These are phyloP conservation scores for Cyclotella cryptica DNA, from an alignment of 108 stramenopile genomes.

Conservation along the genomic window DNA sequence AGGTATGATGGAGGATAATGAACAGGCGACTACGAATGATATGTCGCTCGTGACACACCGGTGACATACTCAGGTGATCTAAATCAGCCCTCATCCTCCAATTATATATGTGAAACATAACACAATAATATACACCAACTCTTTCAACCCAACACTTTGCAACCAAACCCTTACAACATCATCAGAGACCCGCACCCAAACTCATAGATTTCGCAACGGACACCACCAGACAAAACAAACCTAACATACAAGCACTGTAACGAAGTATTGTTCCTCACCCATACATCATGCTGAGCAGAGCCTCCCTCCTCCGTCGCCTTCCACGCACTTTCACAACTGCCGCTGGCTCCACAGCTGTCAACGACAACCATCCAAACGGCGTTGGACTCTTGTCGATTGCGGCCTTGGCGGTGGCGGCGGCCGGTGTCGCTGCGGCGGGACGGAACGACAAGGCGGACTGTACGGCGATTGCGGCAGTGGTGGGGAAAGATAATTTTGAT, in stretches of 20 bases:
- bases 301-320: conserved; percentile 11
- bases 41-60: no score
- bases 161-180: no score
- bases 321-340: not conserved
- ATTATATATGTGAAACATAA: no score
- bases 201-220: no score
- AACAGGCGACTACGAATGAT: no score
- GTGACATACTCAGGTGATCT: no score
- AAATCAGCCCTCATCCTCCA: no score
- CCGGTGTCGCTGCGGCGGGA: not conserved
- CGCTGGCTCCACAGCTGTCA: not conserved
- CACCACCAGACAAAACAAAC: no score
- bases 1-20: no score
- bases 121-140: no score
- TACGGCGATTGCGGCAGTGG: conserved; percentile 58
- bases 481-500: conserved; percentile 53
- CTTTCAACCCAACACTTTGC: no score
- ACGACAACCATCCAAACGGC: not conserved
- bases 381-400: not conserved
- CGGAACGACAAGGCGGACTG: conserved; percentile 40
- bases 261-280: not conserved
- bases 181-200: no score
- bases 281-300: conserved; percentile 5
- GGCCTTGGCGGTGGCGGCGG: conserved; percentile 4
- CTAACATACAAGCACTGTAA: not conserved